Conservation (phyloP, 805 yeast genomes). For the Kodamaea lidongshanica region DNA sequence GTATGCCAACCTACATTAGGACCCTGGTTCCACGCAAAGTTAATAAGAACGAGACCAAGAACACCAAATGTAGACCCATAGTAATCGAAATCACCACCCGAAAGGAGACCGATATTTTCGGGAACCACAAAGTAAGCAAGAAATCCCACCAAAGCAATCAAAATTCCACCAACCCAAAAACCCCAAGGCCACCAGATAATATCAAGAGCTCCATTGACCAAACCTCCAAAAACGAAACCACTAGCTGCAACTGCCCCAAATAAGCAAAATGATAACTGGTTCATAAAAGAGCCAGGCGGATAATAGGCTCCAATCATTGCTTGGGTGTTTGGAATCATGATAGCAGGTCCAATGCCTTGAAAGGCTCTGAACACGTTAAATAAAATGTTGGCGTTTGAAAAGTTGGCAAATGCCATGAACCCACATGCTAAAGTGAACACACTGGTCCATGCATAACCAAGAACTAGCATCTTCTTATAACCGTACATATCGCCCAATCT, state of each 20-base stretch:
- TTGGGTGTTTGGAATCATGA: constrained; percentile 29
- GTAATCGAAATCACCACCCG: constrained; percentile 19
- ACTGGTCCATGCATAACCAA: constrained; percentile 21
- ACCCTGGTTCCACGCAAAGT: constrained; percentile 18
- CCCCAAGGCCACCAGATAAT: constrained; percentile 34
- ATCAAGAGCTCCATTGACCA: constrained; percentile 22
- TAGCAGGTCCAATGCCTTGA: constrained; percentile 32
- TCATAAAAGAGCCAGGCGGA: constrained; percentile 17
- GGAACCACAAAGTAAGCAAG: constrained; percentile 24
- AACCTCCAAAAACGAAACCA: constrained; percentile 27
- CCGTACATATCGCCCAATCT: constrained; percentile 33
- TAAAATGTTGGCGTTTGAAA: constrained; percentile 17
- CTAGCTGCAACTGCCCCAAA: constrained; percentile 33
- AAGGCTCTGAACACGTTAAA: constrained; percentile 27
- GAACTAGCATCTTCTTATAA: constrained; percentile 22
- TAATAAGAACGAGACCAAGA: constrained; percentile 13
- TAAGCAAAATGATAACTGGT: constrained; percentile 20
- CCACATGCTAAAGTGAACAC: constrained; percentile 22
- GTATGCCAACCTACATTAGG: constrained; percentile 17
- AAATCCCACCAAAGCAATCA: constrained; percentile 13
- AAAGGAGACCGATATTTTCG: constrained; percentile 16
- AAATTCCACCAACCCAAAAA: constrained; percentile 25
- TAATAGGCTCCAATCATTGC: constrained; percentile 29
- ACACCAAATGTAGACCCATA: constrained; percentile 17
- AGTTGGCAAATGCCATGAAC: constrained; percentile 21